phyloP scores from a whole-genome alignment of 192 early-diverging fungal species.

The Rhizoclosmatium sp. region DNA sequence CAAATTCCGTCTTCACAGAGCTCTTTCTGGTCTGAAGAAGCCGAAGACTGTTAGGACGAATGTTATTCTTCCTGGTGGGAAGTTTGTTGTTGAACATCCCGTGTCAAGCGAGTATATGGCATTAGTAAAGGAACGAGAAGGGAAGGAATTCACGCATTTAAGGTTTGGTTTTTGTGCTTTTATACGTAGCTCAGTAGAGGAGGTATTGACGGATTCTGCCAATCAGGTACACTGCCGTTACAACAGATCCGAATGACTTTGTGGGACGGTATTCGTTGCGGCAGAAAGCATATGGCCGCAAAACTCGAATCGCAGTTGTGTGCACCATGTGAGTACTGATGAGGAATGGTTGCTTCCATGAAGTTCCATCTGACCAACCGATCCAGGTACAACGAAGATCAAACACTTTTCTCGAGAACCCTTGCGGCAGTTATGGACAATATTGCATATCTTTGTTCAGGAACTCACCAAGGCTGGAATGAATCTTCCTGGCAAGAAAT shows the following conservation, averaged over 20 bases:
- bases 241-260: constrained; percentile 75
- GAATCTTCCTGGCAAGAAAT: constrained; percentile 74
- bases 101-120: constrained; percentile 49
- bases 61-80: constrained; percentile 32
- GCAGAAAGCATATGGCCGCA: constrained; percentile 57
- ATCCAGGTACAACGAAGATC: constrained; percentile 67
- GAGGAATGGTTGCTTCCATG: constrained; percentile 16
- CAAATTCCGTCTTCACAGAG: not conserved
- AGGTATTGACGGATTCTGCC: constrained; percentile 35
- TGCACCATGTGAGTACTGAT: constrained; percentile 67
- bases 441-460: constrained; percentile 69
- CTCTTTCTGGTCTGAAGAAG: not conserved
- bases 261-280: constrained; percentile 65
- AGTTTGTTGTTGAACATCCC: constrained; percentile 52
- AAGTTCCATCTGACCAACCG: constrained; percentile 23
- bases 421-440: constrained; percentile 72
- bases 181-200: not conserved
- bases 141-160: constrained; percentile 76
- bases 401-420: constrained; percentile 67
- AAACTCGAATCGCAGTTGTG: constrained; percentile 75
- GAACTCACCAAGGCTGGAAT: constrained; percentile 66
- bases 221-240: constrained; percentile 72
- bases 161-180: constrained; percentile 67
- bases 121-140: constrained; percentile 51
- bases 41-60: constrained; percentile 35